Percentiles rank a stretch among this genome's conserved stretches.
Conservation (phyloP, 2,329 filamentous ascomycete species). For the Diaporthe nobilis region DNA sequence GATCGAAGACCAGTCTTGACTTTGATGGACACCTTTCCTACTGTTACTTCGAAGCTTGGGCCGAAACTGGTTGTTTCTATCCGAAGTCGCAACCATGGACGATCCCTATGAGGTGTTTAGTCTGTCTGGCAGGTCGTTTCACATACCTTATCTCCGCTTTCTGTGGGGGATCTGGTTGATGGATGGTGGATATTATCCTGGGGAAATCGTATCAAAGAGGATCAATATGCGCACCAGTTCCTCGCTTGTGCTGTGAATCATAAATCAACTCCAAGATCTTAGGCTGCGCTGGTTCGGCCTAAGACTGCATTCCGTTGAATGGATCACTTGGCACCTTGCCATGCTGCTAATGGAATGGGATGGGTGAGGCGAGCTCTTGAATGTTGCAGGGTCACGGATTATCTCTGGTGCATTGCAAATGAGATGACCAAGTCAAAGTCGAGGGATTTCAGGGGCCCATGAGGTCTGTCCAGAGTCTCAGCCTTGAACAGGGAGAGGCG, state of each 20-base stretch:
- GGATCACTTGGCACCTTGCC: background rate
- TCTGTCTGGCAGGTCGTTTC: background rate
- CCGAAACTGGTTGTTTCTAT: background rate
- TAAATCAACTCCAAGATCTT: background rate
- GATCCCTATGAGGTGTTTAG: no score
- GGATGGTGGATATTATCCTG: background rate
- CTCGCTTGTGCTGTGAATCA: background rate
- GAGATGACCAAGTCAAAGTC: background rate
- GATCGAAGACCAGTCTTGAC: fast-evolving
- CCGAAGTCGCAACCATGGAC: background rate
- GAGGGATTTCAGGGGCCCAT: background rate
- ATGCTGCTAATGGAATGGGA: background rate
- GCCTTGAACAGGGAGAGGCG: background rate
- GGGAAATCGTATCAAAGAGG: background rate
- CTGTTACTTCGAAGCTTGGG: background rate
- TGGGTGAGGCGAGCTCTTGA: background rate
- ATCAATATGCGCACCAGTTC: background rate
- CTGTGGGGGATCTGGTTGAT: background rate
- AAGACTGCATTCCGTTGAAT: no score
- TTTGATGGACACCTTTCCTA: background rate
- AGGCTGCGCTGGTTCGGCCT: background rate
- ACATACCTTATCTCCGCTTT: background rate
- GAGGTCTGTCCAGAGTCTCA: background rate
- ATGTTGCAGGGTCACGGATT: background rate
- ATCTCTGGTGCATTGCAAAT: background rate